Evolutionary conservation across 1,139 yeast species (phyloP), one percentile per base, ranked within the genome.

Genomic region (Blastobotrys buckinghamii): DNA sequence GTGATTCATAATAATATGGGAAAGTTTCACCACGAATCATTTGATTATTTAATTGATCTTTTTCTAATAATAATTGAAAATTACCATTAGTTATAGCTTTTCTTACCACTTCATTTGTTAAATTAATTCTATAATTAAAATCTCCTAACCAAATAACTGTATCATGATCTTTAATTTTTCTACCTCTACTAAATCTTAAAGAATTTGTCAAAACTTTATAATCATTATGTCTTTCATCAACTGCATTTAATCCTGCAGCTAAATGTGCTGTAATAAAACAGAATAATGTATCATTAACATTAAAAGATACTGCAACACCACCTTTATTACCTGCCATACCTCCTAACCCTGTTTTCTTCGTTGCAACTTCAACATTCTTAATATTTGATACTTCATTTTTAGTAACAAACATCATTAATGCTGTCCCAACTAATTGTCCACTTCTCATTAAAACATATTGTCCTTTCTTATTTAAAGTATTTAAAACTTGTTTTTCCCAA

Each of bases 91-190:
- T 69, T 27, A 90, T 75, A 50, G 80, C 65, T 6, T 69, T 63
- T 50, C 96, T 72, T 12, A 88, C 95, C 24, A 79, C 78, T 6
- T 85, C 96, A 62, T 86, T 88, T 0, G 86, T 77, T 57, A 89
- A 67, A 27, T 79, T 72, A 33, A 94, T 80, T 58, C 99, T 74
- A 67, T 85, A 94, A 64, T 94, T 94, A 65, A 94, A 84, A 66
- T 94, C 99, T 4, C 99, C 98, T 65, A 90, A 76, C 98, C 98
- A 92, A 9, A 94, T 74, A 3, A 89, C 77, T 35, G 83, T 79
- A 62, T 92, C 97, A 63, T 88, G 96, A 59, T 88, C 95, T 53
- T 76, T 76, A 32, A 90, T 78, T 22, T 77, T 74, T 12, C 74
- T 59, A 52, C 88, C 86, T 46, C 92, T 75, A 1, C 87, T 79